Base-by-base conservation (phyloP, 345 rosid genomes). In the Mangifera indica region DNA sequence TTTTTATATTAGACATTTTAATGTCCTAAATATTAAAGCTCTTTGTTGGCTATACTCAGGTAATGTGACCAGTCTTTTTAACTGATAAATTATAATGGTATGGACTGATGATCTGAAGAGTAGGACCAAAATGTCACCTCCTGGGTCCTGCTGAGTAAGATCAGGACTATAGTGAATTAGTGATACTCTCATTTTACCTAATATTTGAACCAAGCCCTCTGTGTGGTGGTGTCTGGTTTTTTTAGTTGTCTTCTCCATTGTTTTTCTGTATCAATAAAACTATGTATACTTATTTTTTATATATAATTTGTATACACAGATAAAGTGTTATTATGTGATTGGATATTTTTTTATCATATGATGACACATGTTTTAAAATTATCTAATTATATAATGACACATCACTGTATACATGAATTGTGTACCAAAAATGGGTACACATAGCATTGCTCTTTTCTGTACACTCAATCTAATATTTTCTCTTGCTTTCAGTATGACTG, bases 401-500 rank as follows among this genome's bases (percentile, higher is more conserved):
- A n/a, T n/a, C n/a, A n/a, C n/a, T n/a, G n/a, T n/a, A n/a, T n/a
- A n/a, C n/a, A n/a, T n/a, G n/a, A n/a, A n/a, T n/a, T n/a, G n/a
- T n/a, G n/a, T n/a, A n/a, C n/a, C n/a, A n/a, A n/a, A n/a, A n/a
- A n/a, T n/a, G n/a, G n/a, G n/a, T n/a, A n/a, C n/a, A n/a, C n/a
- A n/a, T n/a, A n/a, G n/a, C n/a, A n/a, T n/a, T n/a, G n/a, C n/a
- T n/a, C n/a, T 37, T 18, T 34, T 51, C 20, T 10, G 10, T 68
- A 51, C 40, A 20, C 10, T 18, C 37, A 55, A 40, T 66, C 40
- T 11, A 0, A 10, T 55, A 8, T 55, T 26, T 57, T 46, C 44
- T 70, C 8, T 59, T 59, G 58, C 46, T 58, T 26, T 46, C 15
- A 45, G 61, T 22, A 58, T 22, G 45, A 1, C 73, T 46, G 66